Conservation (phyloP, 208 protist genomes). For the Wallacemonas sp. region DNA sequence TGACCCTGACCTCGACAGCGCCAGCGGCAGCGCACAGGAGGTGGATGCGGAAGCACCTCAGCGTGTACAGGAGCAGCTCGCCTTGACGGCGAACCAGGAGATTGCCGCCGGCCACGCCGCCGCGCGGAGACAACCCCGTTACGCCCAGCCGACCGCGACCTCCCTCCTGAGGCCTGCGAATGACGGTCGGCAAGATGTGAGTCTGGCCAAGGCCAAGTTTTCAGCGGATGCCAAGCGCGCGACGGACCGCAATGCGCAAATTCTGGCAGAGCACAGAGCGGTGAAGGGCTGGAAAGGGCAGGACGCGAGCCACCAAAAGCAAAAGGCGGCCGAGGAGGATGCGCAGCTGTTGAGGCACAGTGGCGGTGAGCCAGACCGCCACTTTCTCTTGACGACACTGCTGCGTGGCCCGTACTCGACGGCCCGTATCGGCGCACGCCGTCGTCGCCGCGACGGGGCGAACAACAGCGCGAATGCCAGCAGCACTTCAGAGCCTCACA, state of each 20-base stretch:
- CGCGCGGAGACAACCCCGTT: constrained; percentile 38
- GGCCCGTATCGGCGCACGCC: constrained; percentile 2
- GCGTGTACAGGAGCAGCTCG: constrained; percentile 31
- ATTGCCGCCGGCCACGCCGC: constrained; percentile 34
- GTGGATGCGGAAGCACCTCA: neutral
- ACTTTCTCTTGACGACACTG: constrained; percentile 8
- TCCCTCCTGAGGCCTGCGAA: constrained; percentile 59
- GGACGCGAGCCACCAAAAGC: neutral
- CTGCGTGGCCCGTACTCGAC: constrained; percentile 22
- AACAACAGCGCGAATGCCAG: neutral
- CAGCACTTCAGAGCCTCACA: neutral
- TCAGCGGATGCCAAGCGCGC: constrained; percentile 39
- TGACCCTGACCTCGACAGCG: constrained; percentile 16
- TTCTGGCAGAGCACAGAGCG: constrained; percentile 59
- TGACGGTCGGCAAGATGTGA: constrained; percentile 32
- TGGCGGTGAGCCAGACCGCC: neutral
- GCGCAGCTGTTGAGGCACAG: neutral
- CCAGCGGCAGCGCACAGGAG: neutral
- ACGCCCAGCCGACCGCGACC: constrained; percentile 59
- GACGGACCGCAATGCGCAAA: constrained; percentile 43
- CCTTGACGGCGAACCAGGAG: constrained; percentile 62
- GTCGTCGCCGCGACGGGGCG: neutral
- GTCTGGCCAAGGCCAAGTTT: constrained; percentile 45
- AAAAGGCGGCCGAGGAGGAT: constrained; percentile 8
- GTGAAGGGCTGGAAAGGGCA: constrained; percentile 26